phyloP scores from a whole-genome alignment of 768 basidiomycete genomes.

The Pseudohyphozyma bogoriensis region DNA sequence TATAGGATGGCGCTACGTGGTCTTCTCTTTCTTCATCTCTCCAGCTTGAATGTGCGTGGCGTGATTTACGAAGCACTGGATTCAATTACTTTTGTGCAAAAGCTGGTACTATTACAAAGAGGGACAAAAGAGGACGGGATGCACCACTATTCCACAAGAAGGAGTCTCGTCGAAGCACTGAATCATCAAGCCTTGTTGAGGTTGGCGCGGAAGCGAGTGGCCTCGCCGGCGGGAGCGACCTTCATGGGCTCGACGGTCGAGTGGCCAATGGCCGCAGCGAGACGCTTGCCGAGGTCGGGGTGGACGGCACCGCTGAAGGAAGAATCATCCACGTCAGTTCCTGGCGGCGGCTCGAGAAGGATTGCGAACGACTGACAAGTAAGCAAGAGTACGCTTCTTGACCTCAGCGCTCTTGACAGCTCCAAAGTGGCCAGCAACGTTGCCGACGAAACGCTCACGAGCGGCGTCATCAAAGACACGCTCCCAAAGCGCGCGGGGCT shows the following conservation, averaged over 20 bases:
- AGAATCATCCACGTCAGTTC: not conserved
- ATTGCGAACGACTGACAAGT: conserved; percentile 42
- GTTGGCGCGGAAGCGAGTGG: conserved; percentile 21
- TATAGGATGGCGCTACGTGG: too few relatives aligned
- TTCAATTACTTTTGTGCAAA: too few relatives aligned
- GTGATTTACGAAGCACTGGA: too few relatives aligned
- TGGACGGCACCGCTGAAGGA: conserved; percentile 45
- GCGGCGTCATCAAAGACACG: conserved; percentile 39
- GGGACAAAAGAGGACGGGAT: too few relatives aligned
- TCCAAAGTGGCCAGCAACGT: conserved; percentile 40
- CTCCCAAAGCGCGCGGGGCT: conserved; percentile 38
- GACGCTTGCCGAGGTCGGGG: conserved; percentile 60
- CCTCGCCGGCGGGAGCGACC: conserved; percentile 15
- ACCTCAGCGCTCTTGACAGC: conserved; percentile 34
- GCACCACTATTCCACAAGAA: too few relatives aligned
- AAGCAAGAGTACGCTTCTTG: conserved; percentile 38
- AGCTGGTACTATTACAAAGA: too few relatives aligned
- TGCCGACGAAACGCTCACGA: conserved; percentile 38
- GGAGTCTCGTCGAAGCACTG: too few relatives aligned
- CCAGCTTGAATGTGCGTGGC: too few relatives aligned
- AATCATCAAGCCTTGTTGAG: conserved; percentile 10
- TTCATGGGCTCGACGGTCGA: conserved; percentile 9
- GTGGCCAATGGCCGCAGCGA: conserved; percentile 64
- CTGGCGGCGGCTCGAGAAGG: not conserved
- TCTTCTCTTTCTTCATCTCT: too few relatives aligned